Conservation (phyloP, 1,284 basidiomycete species). For the Melampsora larici-populina region DNA sequence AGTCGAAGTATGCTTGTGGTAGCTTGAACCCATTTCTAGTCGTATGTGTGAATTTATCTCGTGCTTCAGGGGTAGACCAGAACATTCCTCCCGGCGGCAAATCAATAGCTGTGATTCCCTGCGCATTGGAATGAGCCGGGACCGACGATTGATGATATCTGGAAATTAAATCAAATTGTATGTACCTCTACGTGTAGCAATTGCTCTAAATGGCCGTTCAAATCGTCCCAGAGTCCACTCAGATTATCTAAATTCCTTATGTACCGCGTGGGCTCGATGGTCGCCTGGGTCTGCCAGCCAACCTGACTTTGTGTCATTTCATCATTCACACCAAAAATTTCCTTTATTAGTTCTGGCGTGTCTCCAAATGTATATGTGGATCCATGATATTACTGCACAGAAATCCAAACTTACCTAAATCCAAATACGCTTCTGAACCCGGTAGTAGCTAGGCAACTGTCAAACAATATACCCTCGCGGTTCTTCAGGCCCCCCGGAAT, state of each 20-base stretch:
- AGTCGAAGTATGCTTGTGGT: neutral
- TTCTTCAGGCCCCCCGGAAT: neutral
- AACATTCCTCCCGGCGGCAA: neutral
- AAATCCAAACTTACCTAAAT: neutral
- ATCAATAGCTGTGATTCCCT: neutral
- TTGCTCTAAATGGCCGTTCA: neutral
- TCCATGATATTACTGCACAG: no score
- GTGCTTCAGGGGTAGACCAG: neutral
- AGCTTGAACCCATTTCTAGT: neutral
- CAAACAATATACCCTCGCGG: neutral
- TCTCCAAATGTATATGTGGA: no score
- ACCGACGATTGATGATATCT: no score
- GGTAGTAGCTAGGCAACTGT: neutral
- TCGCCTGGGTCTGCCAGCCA: slow-evolving; percentile 1
- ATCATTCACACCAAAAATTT: no score
- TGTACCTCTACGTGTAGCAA: neutral
- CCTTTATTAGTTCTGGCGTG: no score
- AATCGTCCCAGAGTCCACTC: neutral
- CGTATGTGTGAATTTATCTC: neutral
- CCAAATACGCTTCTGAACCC: neutral
- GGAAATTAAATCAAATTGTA: no score
- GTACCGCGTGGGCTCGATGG: neutral
- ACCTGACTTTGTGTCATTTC: neutral
- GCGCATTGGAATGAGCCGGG: neutral
- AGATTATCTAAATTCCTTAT: neutral